Evolutionary conservation across 345 rosid genomes (phyloP).

Genomic region (Mercurialis annua): DNA sequence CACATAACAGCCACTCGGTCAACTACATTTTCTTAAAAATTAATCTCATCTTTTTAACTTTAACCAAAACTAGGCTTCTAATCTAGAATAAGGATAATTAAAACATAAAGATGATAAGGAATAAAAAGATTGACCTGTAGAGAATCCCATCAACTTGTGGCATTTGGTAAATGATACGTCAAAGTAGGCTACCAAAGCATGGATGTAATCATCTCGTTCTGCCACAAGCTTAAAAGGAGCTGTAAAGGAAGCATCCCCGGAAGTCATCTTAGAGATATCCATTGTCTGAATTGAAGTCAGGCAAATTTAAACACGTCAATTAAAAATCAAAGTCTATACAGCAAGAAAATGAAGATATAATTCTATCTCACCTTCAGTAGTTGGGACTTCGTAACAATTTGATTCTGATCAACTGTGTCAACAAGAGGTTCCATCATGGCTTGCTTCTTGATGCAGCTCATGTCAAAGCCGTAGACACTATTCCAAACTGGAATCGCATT

Average conservation of each 20-base stretch:
- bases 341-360: background rate
- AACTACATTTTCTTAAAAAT: too few relatives aligned
- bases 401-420: conserved; percentile 90
- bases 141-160: conserved; percentile 91
- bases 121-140: conserved; percentile 58
- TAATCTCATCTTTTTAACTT: too few relatives aligned
- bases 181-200: conserved; percentile 95
- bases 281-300: conserved; percentile 56
- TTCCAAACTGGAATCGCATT: conserved; percentile 67
- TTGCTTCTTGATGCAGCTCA: conserved; percentile 97
- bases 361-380: conserved; percentile 63
- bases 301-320: conserved; percentile 15
- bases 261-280: conserved; percentile 93
- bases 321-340: background rate
- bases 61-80: background rate
- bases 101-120: background rate
- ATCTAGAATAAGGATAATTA: background rate
- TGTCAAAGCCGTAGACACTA: conserved; percentile 87
- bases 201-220: conserved; percentile 94
- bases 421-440: conserved; percentile 97
- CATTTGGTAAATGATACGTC: conserved; percentile 96
- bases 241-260: conserved; percentile 95
- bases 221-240: conserved; percentile 94
- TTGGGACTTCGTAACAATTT: conserved; percentile 76
- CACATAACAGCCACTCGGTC: too few relatives aligned